Conservation (phyloP, 805 yeast genomes). For the Zygoascus tannicola region DNA sequence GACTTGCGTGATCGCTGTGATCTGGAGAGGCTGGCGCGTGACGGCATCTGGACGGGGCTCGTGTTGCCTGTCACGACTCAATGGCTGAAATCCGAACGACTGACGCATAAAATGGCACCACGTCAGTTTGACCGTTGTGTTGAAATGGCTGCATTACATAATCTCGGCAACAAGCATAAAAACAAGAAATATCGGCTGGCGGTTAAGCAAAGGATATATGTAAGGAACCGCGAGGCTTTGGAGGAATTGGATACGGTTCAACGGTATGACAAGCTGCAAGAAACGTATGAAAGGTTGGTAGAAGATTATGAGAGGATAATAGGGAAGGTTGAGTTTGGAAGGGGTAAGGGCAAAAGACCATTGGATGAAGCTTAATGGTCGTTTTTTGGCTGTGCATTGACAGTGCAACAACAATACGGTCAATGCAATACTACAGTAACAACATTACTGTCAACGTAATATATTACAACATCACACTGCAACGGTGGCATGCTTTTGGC, state of each 20-base stretch:
- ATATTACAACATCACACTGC: too few relatives aligned
- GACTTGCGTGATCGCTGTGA: constrained; percentile 82
- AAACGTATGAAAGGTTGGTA: constrained; percentile 59
- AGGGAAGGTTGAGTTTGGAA: constrained; percentile 16
- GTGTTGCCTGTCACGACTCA: constrained; percentile 23
- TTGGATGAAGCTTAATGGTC: too few relatives aligned
- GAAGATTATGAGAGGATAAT: constrained; percentile 62
- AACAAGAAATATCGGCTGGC: constrained; percentile 36
- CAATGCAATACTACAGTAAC: too few relatives aligned
- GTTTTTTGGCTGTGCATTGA: too few relatives aligned
- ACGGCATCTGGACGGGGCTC: constrained; percentile 10
- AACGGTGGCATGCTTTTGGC: too few relatives aligned
- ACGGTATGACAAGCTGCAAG: constrained; percentile 61
- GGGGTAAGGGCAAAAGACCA: constrained; percentile 10
- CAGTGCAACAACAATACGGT: too few relatives aligned
- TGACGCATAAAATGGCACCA: constrained; percentile 50
- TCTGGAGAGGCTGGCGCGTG: constrained; percentile 38
- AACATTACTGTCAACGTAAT: too few relatives aligned
- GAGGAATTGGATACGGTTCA: constrained; percentile 53
- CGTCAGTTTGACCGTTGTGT: constrained; percentile 69
- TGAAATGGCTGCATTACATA: constrained; percentile 61
- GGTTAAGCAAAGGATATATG: constrained; percentile 66
- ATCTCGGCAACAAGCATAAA: constrained; percentile 51
- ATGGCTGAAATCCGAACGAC: constrained; percentile 33
- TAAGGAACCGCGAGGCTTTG: constrained; percentile 74